These are phyloP conservation scores for Thozetella sp. DNA, from an alignment of 495 filamentous ascomycete genomes.

Conservation along the genomic window DNA sequence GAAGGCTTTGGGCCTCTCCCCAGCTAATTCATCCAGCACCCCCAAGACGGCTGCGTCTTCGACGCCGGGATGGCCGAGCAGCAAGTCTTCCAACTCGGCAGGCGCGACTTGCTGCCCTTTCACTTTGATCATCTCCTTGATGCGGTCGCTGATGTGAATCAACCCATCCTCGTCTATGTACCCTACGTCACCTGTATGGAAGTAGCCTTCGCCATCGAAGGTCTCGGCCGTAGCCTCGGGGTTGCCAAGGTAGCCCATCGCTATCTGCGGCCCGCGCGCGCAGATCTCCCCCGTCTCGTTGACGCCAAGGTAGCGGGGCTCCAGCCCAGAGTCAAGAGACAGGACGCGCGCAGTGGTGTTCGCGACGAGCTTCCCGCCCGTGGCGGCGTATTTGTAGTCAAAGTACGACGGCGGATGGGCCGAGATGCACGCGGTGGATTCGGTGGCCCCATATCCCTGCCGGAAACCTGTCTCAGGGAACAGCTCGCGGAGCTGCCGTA, in stretches of 20 bases:
- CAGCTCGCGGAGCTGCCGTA: too few species aligned
- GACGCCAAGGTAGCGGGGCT: conserved; percentile 21
- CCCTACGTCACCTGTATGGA: conserved; percentile 64
- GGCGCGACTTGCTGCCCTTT: conserved; percentile 66
- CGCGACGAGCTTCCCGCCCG: too few species aligned
- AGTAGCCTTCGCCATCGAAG: conserved; percentile 48
- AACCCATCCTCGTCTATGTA: conserved; percentile 57
- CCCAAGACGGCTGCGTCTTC: conserved; percentile 61
- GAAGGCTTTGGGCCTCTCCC: not conserved
- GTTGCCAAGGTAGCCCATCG: conserved; percentile 48
- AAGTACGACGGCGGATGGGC: too few species aligned
- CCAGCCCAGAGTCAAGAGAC: too few species aligned
- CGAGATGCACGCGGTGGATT: too few species aligned
- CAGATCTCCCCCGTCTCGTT: conserved; percentile 57
- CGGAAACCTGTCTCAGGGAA: too few species aligned
- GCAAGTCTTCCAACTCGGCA: conserved; percentile 61
- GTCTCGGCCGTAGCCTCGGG: conserved; percentile 51
- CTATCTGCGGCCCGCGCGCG: conserved; percentile 54
- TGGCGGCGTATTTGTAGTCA: too few species aligned
- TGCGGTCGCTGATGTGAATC: conserved; percentile 67
- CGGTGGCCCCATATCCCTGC: too few species aligned
- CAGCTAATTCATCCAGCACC: conserved; percentile 49
- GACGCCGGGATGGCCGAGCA: conserved; percentile 57
- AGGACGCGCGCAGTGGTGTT: too few species aligned
- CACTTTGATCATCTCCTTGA: conserved; percentile 73